Evolutionary conservation across 495 filamentous ascomycete genomes (phyloP).

Genomic region (Tuber indicum): DNA sequence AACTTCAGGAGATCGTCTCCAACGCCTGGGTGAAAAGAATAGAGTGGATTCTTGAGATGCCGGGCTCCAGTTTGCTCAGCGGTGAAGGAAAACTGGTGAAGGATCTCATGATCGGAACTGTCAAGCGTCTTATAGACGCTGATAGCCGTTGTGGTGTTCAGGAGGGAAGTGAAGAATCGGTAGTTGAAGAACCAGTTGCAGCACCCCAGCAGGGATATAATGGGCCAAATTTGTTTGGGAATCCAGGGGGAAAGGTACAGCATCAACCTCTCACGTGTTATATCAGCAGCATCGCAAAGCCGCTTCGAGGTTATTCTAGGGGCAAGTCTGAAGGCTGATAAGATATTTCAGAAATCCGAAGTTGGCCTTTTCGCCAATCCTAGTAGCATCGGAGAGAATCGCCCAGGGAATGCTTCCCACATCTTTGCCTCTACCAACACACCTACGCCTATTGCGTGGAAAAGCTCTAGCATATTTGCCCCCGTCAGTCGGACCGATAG

Average conservation of each 20-base stretch:
- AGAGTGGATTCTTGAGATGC: background rate
- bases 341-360: background rate
- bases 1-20: background rate
- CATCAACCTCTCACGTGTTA: background rate
- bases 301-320: background rate
- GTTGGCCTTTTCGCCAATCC: too few species aligned
- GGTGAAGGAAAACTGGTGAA: background rate
- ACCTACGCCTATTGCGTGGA: too few species aligned
- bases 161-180: too few species aligned
- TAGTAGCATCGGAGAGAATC: too few species aligned
- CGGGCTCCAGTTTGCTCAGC: background rate
- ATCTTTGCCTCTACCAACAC: too few species aligned
- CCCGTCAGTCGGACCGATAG: too few species aligned
- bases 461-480: too few species aligned
- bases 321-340: background rate
- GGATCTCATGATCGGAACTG: background rate
- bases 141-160: too few species aligned
- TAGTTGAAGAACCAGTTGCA: too few species aligned
- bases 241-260: background rate
- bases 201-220: background rate
- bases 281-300: background rate
- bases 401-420: too few species aligned
- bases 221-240: too few species aligned
- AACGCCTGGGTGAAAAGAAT: background rate
- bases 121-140: background rate